Evolutionary conservation across 805 yeast genomes (phyloP).

Genomic region (Lachancea thermotolerans): DNA sequence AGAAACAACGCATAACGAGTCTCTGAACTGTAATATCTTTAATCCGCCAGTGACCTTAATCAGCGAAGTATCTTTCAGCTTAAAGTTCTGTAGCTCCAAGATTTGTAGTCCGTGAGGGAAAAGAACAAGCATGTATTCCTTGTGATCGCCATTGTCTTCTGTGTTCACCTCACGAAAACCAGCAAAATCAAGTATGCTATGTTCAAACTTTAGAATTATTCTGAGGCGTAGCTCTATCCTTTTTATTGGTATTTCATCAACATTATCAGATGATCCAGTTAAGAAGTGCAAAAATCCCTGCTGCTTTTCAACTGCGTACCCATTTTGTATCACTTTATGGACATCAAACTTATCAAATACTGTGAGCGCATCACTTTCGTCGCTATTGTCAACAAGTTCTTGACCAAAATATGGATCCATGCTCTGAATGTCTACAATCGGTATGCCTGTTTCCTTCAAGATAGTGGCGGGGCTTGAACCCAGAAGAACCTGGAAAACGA

Average conservation of each 20-base stretch:
- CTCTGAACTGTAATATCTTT: conserved; percentile 14
- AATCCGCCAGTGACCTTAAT: conserved; percentile 19
- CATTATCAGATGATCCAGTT: conserved; percentile 15
- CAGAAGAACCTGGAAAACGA: conserved; percentile 27
- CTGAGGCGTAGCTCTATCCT: conserved; percentile 27
- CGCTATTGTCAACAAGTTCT: conserved; percentile 16
- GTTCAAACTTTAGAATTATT: conserved; percentile 30
- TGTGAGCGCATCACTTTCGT: conserved; percentile 29
- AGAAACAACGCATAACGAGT: conserved; percentile 18
- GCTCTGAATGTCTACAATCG: conserved; percentile 14
- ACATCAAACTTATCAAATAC: conserved; percentile 26
- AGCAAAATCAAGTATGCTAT: conserved; percentile 22
- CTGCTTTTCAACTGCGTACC: conserved; percentile 27
- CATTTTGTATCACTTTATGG: conserved; percentile 31
- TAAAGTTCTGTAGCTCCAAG: conserved; percentile 23
- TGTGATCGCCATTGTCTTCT: conserved; percentile 14
- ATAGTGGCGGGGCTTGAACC: conserved; percentile 15
- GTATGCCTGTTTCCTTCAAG: conserved; percentile 29
- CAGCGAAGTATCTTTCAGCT: conserved; percentile 20
- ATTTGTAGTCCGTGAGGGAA: conserved; percentile 28
- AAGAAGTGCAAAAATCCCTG: conserved; percentile 25
- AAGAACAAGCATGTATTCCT: conserved; percentile 23
- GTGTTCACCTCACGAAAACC: conserved; percentile 18
- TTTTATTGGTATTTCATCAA: conserved; percentile 28
- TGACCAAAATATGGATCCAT: conserved; percentile 12